Conservation (phyloP, 805 yeast genomes). For the Cyberlindnera bimundalis region DNA sequence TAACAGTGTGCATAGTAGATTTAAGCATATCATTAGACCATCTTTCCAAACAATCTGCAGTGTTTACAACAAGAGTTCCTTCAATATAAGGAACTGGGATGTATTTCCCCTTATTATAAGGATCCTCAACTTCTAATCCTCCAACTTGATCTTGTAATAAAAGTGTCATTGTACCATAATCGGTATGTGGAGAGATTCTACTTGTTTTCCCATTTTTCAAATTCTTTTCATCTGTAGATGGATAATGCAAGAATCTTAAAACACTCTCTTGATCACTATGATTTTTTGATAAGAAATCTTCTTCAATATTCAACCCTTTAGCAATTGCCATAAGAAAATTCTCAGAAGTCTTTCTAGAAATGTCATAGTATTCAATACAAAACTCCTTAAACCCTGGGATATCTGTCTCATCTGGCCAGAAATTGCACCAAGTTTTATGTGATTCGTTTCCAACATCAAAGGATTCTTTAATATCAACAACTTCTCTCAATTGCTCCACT, state of each 20-base stretch:
- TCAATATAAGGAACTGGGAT: slow-evolving; percentile 5
- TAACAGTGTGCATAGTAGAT: slow-evolving; percentile 7
- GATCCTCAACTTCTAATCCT: slow-evolving; percentile 8
- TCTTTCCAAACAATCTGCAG: slow-evolving; percentile 6
- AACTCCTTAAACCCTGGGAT: slow-evolving; percentile 23
- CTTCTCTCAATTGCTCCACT: slow-evolving; percentile 12
- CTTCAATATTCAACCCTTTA: slow-evolving; percentile 17
- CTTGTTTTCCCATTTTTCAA: background rate
- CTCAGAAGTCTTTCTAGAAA: slow-evolving; percentile 10
- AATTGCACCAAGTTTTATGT: slow-evolving; percentile 14
- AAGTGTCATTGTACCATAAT: slow-evolving; percentile 5
- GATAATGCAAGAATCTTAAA: slow-evolving; percentile 3
- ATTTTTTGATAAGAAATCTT: slow-evolving; percentile 13
- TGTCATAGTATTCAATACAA: slow-evolving; percentile 13
- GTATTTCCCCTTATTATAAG: slow-evolving; percentile 2
- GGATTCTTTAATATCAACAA: slow-evolving; percentile 27
- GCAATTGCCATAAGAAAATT: slow-evolving; percentile 20
- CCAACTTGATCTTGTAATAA: slow-evolving; percentile 13
- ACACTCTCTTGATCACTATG: slow-evolving; percentile 5
- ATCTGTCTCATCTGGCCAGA: slow-evolving; percentile 26
- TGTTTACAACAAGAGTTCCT: slow-evolving; percentile 6
- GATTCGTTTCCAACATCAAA: slow-evolving; percentile 23
- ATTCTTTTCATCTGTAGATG: background rate
- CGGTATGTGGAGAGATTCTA: slow-evolving; percentile 7
- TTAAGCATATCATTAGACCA: slow-evolving; percentile 6